Conservation (phyloP, 345 rosid genomes). For the Linum lewisii region DNA sequence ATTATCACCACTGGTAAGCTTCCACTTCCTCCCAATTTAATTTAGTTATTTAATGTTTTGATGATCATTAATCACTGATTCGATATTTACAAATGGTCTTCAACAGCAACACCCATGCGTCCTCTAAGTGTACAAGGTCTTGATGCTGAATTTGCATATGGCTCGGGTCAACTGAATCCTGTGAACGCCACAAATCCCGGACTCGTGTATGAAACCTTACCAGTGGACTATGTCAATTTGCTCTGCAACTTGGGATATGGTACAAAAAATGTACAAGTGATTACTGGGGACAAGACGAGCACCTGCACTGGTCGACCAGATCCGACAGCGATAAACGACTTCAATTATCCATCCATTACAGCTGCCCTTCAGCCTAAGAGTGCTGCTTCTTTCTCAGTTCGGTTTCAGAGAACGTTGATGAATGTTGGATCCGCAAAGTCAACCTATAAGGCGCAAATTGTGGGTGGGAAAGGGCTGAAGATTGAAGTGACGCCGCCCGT, state of each 20-base stretch:
- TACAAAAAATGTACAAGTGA: neutral
- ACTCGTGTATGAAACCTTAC: constrained; percentile 27
- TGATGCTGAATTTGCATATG: constrained; percentile 31
- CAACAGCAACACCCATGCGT: constrained; percentile 28
- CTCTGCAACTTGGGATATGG: constrained; percentile 26
- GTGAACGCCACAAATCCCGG: constrained; percentile 29
- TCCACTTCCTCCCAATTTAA: neutral
- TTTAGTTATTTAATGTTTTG: too few relatives aligned
- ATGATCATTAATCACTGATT: neutral
- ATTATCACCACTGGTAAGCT: neutral
- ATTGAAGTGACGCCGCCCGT: constrained; percentile 9
- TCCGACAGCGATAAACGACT: constrained; percentile 13
- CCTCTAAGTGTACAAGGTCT: neutral
- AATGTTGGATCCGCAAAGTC: constrained; percentile 23
- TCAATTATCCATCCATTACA: constrained; percentile 34
- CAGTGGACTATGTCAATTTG: constrained; percentile 29
- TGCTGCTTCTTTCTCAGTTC: constrained; percentile 10
- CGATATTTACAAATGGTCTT: neutral
- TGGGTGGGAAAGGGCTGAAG: neutral
- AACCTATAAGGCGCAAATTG: constrained; percentile 3
- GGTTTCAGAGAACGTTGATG: constrained; percentile 26
- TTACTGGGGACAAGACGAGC: constrained; percentile 14
- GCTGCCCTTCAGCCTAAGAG: constrained; percentile 9
- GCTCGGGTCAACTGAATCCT: constrained; percentile 35
- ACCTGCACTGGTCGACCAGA: neutral